Evolutionary conservation across 805 yeast species (phyloP), one percentile per base, ranked within the genome.

Genomic region (Candida chilensis): DNA sequence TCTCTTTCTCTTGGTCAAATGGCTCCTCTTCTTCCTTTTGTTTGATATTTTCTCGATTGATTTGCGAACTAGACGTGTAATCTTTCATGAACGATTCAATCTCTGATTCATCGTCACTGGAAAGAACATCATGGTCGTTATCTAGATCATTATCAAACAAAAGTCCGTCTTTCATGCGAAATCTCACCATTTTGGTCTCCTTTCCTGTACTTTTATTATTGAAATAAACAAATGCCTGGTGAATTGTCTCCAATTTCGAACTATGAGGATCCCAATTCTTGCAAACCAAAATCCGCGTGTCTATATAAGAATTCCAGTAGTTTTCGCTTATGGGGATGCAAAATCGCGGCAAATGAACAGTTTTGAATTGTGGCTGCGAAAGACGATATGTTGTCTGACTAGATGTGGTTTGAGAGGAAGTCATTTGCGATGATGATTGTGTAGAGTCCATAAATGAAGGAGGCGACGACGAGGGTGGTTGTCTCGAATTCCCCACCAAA

Each of bases 71-170:
- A n/a, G n/a, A n/a, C n/a, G n/a, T n/a, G 21, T 19, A 19, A 19
- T 19, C 8, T 19, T 19, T 11, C 11, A 19, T 19, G 10, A 19
- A 8, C 11, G 8, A 22, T n/a, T n/a, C 11, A 6, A n/a, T 7
- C 13, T 22, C 25, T 11, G 13, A 22, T 6, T 22, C 25, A 22
- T 22, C 25, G 13, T 22, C 25, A 22, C 25, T 22, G 6, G 25
- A 12, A 7, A 22, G 13, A 22, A 7, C 13, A 22, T 22, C 25
- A 22, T 22, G 11, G 12, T 7, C 7, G 11, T n/a, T 11, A n/a
- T 7, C 25, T 6, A 22, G 25, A 11, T 22, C 13, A 22, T 7
- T n/a, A 22, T 22, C 25, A n/a, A 11, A 8, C 11, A 8, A 19
- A 19, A 19, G 10, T 8, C 8, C 21, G 25, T 22, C 13, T 22